Conservation (phyloP, 176 grass and related monocot species). For the Stipa capillata region DNA sequence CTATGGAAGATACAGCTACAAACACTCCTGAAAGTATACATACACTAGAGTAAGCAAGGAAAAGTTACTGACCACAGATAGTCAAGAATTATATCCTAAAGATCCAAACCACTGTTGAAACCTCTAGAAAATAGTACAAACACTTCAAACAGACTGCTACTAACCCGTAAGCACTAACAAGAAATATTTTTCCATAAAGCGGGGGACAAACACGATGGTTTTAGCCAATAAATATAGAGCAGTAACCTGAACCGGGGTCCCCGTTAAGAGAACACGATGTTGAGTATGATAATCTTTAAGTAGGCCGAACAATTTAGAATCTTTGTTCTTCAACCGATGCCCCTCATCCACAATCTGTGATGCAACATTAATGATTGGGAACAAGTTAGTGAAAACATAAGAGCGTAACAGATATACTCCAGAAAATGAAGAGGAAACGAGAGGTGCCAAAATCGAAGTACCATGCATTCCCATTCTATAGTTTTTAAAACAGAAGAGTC, state of each 20-base stretch:
- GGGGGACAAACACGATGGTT: neutral
- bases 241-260: constrained; percentile 94
- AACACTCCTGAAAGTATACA: neutral
- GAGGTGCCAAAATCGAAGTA: no score
- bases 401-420: neutral
- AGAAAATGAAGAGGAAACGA: constrained; percentile 14
- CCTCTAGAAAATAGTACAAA: neutral
- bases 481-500: constrained; percentile 77
- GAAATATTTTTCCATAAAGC: constrained; percentile 1
- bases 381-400: constrained; percentile 9
- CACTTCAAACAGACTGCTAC: neutral
- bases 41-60: constrained; percentile 1
- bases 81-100: neutral
- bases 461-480: constrained; percentile 98
- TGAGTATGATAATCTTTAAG: constrained; percentile 93
- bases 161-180: neutral
- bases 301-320: constrained; percentile 91
- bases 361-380: constrained; percentile 1
- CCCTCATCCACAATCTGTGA: constrained; percentile 95
- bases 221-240: neutral
- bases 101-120: neutral
- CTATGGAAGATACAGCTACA: neutral
- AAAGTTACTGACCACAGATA: neutral
- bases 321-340: constrained; percentile 97
- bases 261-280: constrained; percentile 96